phyloP scores from a whole-genome alignment of 2,329 filamentous ascomycete species.

The Thielaviopsis euricoi region DNA sequence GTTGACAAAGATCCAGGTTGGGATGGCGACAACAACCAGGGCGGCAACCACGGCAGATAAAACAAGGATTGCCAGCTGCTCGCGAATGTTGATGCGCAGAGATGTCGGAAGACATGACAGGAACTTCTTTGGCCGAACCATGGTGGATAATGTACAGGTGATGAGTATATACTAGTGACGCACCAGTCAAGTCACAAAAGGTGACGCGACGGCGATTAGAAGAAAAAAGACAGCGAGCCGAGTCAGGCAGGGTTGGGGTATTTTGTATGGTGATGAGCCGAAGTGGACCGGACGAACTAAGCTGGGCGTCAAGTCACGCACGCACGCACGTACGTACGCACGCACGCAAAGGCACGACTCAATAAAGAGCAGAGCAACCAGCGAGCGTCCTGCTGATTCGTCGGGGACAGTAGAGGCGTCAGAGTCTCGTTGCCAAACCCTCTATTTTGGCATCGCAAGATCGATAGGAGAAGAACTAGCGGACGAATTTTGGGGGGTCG shows the following conservation, averaged over 20 bases:
- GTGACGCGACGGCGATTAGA: neutral
- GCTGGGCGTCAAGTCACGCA: neutral
- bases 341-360: neutral
- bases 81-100: slow-evolving; percentile 77
- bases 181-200: neutral
- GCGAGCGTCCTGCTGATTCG: neutral
- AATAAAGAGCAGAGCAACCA: neutral
- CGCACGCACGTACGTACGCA: no score
- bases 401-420: neutral
- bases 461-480: neutral
- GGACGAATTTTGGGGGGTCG: neutral
- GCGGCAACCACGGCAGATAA: slow-evolving; percentile 57
- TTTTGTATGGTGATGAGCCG: neutral
- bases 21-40: slow-evolving; percentile 63
- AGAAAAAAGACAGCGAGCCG: neutral
- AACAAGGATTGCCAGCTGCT: slow-evolving; percentile 72
- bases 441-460: neutral
- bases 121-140: slow-evolving; percentile 10
- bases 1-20: slow-evolving; percentile 48
- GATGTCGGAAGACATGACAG: slow-evolving; percentile 13
- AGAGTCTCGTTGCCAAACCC: neutral
- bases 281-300: neutral
- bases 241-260: neutral
- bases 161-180: no score
- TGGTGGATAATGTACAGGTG: neutral